Base-by-base conservation (phyloP, 345 rosid species). In the Dipteronia dyeriana region DNA sequence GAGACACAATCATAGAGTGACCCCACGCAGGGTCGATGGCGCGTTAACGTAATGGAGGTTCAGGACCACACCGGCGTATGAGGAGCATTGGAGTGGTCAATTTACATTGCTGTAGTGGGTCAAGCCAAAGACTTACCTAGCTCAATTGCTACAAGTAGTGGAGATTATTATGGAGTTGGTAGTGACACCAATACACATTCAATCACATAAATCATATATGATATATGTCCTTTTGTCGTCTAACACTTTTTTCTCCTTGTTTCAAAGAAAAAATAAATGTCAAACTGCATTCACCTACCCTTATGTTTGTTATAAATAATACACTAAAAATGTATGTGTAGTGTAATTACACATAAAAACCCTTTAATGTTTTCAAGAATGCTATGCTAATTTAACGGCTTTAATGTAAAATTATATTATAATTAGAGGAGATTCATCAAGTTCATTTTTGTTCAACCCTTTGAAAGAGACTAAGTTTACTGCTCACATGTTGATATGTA, bases 11-110 rank as follows among this genome's bases (percentile, higher is more conserved):
- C 63, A 59, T 22, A 68, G 82, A 0, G 5, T 4, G 38, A 75
- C 62, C 85, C 84, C 86, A 85, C 88, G 86, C 85, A 57, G 74
- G 41, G 74, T n/a, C 76, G 14, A 20, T 79, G 88, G 88, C 85
- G 88, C 87, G 88, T 85, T 75, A 62, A 17, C 69, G 82, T 85
- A 76, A 85, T 82, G 63, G 57, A 53, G 57, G 26, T 26, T 26
- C 26, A 26, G 26, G 84, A 45, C 75, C 80, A 72, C 80, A 72
- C 73, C 69, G 66, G 65, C 56, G 53, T 13, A 16, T 29, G 74
- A 57, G 63, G 45, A 61, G 9, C 11, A 2, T 0, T 59, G 12
- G n/a, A 16, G 45, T 10, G 57, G 60, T 45, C 61, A 62, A 20
- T 29, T 73, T 73, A 68, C 5, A 5, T 73, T 9, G 3, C 4